A percentile compares a stretch with the other conserved stretches of the same genome.
Conservation (phyloP, 257 asterid species). For the Solanum tarapatanum region DNA sequence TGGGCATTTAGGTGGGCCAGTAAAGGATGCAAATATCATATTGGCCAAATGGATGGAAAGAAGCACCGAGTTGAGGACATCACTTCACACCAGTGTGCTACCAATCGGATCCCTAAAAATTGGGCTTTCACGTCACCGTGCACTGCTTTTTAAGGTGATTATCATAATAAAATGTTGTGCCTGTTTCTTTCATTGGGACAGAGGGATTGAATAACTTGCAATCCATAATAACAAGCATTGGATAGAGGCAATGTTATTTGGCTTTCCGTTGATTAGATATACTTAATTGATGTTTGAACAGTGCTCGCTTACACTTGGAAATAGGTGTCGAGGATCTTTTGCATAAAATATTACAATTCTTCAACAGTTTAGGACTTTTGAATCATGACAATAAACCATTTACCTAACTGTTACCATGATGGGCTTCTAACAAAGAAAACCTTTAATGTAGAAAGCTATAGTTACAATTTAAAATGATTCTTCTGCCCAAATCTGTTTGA, state of each 20-base stretch:
- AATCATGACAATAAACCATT: not conserved
- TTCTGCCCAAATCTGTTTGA: not conserved
- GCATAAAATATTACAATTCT: not conserved
- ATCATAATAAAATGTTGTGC: not conserved
- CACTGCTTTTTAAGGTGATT: slow-evolving; percentile 89
- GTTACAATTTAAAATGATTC: not conserved
- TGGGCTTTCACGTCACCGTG: slow-evolving; percentile 97
- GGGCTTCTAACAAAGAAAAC: not conserved
- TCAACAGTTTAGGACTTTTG: not conserved
- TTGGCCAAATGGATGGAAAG: slow-evolving; percentile 80
- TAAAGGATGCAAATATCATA: slow-evolving; percentile 70
- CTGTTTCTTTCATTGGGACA: not conserved
- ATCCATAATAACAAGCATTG: not conserved
- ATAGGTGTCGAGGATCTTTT: not conserved
- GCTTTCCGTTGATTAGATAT: not conserved
- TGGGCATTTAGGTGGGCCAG: slow-evolving; percentile 89
- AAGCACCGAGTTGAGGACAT: slow-evolving; percentile 69
- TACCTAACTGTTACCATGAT: not conserved
- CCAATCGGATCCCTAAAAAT: slow-evolving; percentile 82
- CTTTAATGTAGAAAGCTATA: not conserved
- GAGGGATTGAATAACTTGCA: not conserved
- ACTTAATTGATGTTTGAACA: not conserved
- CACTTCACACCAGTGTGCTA: slow-evolving; percentile 82
- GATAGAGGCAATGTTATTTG: not conserved
- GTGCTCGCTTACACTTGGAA: not conserved